Evolutionary conservation across 2,329 filamentous ascomycete species (phyloP).

Genomic region (Hymenoscyphus scutula): DNA sequence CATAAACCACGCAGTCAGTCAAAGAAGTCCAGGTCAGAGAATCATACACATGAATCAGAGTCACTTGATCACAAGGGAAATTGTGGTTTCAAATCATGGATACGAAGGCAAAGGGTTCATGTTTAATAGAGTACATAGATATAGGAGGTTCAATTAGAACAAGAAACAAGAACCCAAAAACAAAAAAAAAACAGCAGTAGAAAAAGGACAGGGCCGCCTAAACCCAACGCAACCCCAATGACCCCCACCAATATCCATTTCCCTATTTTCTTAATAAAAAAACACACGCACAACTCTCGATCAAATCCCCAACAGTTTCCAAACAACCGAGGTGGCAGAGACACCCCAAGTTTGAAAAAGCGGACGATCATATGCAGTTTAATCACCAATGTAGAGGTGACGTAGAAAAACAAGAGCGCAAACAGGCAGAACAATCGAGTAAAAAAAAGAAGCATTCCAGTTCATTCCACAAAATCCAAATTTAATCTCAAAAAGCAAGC

Average conservation of each 20-base stretch:
- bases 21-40: too few relatives aligned
- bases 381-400: background rate
- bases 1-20: too few relatives aligned
- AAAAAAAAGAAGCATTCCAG: background rate
- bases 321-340: background rate
- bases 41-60: too few relatives aligned
- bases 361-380: background rate
- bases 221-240: background rate
- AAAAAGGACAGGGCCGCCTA: background rate
- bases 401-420: background rate
- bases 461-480: slow-evolving; percentile 8
- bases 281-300: background rate
- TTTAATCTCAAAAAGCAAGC: slow-evolving; percentile 2
- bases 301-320: background rate
- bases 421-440: slow-evolving; percentile 1
- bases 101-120: background rate
- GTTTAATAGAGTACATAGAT: slow-evolving; percentile 5
- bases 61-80: too few relatives aligned
- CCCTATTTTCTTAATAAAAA: background rate
- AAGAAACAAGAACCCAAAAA: background rate
- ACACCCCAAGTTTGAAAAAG: background rate
- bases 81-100: background rate
- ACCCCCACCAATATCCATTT: background rate
- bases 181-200: background rate
- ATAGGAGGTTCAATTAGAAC: slow-evolving; percentile 1